These are phyloP conservation scores for Entomophthora muscae DNA, from an alignment of 371 early-diverging fungal species.

Conservation along the genomic window DNA sequence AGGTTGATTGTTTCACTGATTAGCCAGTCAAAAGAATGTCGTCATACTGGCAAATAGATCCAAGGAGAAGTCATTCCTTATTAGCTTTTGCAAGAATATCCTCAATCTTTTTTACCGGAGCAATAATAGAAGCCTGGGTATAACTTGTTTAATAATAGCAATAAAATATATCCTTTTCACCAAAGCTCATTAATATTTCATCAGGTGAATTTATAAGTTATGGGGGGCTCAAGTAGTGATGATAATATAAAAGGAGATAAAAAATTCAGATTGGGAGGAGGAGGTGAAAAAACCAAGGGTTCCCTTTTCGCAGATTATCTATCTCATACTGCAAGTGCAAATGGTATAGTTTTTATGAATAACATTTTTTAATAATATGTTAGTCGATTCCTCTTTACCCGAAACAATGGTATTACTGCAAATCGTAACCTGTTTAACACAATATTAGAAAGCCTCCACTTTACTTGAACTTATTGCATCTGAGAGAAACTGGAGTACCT, in stretches of 20 bases:
- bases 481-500: slow-evolving; percentile 33
- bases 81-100: too few relatives aligned
- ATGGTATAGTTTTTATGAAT: not conserved
- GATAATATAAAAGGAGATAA: not conserved
- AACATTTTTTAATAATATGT: not conserved
- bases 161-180: too few relatives aligned
- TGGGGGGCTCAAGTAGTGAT: not conserved
- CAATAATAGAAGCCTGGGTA: too few relatives aligned
- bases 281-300: not conserved
- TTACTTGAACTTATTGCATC: slow-evolving; percentile 35
- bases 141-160: too few relatives aligned
- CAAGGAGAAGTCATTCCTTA: too few relatives aligned
- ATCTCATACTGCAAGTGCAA: not conserved
- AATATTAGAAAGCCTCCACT: slow-evolving; percentile 25
- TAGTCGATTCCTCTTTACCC: not conserved
- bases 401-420: slow-evolving; percentile 4
- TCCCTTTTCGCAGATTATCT: not conserved
- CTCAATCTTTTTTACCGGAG: too few relatives aligned
- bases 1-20: too few relatives aligned
- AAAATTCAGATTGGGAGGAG: slow-evolving; percentile 6
- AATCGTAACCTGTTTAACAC: not conserved
- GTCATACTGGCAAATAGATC: too few relatives aligned
- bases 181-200: too few relatives aligned
- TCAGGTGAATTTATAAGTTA: too few relatives aligned
- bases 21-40: too few relatives aligned